Base-by-base conservation (phyloP, 129 eudicot genomes). In the Chrysanthemum lavandulifolium region DNA sequence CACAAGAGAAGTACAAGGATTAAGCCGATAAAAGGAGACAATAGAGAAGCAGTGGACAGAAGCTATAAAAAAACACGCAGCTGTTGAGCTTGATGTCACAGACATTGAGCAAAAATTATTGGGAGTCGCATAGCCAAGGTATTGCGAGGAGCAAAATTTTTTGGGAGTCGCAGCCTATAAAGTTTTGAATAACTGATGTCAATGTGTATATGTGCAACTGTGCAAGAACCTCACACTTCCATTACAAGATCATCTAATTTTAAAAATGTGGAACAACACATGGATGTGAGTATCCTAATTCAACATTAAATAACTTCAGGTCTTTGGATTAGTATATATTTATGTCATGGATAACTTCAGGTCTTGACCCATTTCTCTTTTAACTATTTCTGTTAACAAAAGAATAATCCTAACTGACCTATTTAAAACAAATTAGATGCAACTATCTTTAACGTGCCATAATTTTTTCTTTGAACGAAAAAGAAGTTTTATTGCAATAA, bases 61-160 rank as follows among this genome's bases (percentile, higher is more conserved):
- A 73, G 97, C 97, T 51, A 88, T 95, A 21, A 80, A 83, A 75
- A 90, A 75, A 80, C 92, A 81, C 73, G 83, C 97, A 76, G 83
- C 84, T 70, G 84, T 88, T 79, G 99, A 95, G 83, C 99, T 90
- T 86, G 99, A 95, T 78, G 90, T 82, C 73, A 86, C 77, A 80
- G 99, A 95, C 71, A 80, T 90, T 55, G 86, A 80, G 57, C 97
- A 95, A 84, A 88, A 76, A 83, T 90, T 25, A 69, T 72, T 4
- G 82, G 79, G 21, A 88, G 84, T 79, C 76, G 75, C 13, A 84
- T 79, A 80, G 91, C 97, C 61, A 88, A 88, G 96, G 98, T 94
- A 73, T 53, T 67, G 50, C 31, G 52, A 60, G 10, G n/a, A n/a
- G n/a, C n/a, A n/a, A n/a, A n/a, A n/a, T n/a, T n/a, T n/a, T n/a